phyloP scores from a whole-genome alignment of 441 rosid genomes.

The Erysimum pusillum region DNA sequence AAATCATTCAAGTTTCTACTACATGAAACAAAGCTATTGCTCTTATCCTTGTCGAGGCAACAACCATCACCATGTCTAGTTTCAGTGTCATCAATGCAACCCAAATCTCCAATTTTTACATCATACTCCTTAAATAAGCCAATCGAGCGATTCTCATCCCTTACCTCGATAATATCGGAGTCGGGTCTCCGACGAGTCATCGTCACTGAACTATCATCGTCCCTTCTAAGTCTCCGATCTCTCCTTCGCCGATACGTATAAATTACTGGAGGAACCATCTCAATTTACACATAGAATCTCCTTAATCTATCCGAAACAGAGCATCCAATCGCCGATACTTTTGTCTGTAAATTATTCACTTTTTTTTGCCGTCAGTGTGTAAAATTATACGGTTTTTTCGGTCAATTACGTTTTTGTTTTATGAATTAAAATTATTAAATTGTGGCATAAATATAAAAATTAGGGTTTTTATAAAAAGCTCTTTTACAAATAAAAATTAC shows the following conservation, averaged over 20 bases:
- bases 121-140: conserved; percentile 9
- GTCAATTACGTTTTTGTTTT: neutral
- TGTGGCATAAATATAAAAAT: neutral
- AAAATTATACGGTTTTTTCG: neutral
- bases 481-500: too few relatives aligned
- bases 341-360: neutral
- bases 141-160: conserved; percentile 10
- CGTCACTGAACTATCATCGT: conserved; percentile 11
- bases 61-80: conserved; percentile 10
- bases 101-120: conserved; percentile 15
- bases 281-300: conserved; percentile 9
- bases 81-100: conserved; percentile 12
- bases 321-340: conserved; percentile 13
- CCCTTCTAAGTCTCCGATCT: conserved; percentile 2
- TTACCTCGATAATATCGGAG: conserved; percentile 16
- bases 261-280: conserved; percentile 35
- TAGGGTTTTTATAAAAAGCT: neutral
- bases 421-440: neutral
- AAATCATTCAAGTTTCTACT: conserved; percentile 36
- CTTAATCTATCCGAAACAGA: conserved; percentile 13
- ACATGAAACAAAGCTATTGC: neutral
- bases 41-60: conserved; percentile 17
- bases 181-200: conserved; percentile 26
- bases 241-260: conserved; percentile 33
- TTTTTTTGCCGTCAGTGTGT: neutral